Evolutionary conservation across 176 grass and related monocot species (phyloP), one percentile per base, ranked within the genome.

Genomic region (Hyparrhenia diplandra): DNA sequence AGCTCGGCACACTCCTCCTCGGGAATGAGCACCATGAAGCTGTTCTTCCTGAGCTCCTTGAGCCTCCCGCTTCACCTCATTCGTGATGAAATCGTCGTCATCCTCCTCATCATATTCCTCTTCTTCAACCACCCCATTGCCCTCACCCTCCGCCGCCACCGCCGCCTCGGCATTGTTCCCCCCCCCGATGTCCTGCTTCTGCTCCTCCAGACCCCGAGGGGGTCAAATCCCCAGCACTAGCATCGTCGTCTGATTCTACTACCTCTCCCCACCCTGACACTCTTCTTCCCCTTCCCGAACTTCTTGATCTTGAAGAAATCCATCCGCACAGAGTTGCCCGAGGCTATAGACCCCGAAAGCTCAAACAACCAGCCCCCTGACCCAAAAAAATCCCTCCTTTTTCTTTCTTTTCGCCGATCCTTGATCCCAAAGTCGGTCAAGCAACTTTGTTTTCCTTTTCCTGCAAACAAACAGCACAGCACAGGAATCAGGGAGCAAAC

Each of bases 1-100:
- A 86, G 84, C 69, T 88, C 91, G 0, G 75, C 87, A 7, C 82
- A 81, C 13, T 89, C 87, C 32, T 94, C 92, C 83, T 94, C 92
- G 0, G 96, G 96, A 36, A 99, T 99, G 23, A 93, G 82, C 57
- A 99, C 96, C 96, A 99, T 93, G 90, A 99, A 95, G 39, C 82
- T 93, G 87, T 91, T 93, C 88, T 93, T 95, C 75, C 82, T 89
- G 29, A 91, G 46, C 85, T 99, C 92, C 87, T 95, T 95, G 78
- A 99, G 92, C 88, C 96, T 83, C 40, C 40, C 96, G 80, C 82
- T 99, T 93, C 67, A 99, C 92, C 64, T 99, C 96, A 24, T 93
- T 99, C 0, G 85, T 90, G 79, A 91, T 91, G 86, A 93, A 93
- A 84, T 94, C 90, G 0, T 95, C 92, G 2, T 98, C 95, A 0